phyloP scores from a whole-genome alignment of 2,329 filamentous ascomycete genomes.

The Diaporthe citriasiana region DNA sequence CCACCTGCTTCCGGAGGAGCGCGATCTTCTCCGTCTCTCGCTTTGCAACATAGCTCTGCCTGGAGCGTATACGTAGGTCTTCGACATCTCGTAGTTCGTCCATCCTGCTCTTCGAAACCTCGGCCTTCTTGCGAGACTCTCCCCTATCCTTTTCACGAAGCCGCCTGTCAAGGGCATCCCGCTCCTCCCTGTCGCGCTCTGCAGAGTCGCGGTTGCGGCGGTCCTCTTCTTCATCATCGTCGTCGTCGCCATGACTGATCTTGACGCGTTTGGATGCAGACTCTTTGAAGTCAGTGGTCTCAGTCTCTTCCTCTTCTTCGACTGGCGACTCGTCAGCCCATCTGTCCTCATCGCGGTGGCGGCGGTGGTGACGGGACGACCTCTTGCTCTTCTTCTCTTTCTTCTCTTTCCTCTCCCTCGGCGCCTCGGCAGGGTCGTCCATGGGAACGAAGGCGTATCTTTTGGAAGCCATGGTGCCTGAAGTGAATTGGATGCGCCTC shows the following conservation, averaged over 20 bases:
- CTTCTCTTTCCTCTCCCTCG: slow-evolving; percentile 58
- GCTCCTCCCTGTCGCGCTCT: slow-evolving; percentile 76
- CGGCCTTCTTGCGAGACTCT: slow-evolving; percentile 67
- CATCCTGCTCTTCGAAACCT: slow-evolving; percentile 71
- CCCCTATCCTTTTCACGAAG: slow-evolving; percentile 79
- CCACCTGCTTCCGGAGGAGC: slow-evolving; percentile 89
- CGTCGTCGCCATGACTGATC: slow-evolving; percentile 70
- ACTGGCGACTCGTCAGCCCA: slow-evolving; percentile 84
- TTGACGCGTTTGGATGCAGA: slow-evolving; percentile 80
- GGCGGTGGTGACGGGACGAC: slow-evolving; percentile 45
- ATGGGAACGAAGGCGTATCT: slow-evolving; percentile 78
- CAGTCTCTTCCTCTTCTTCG: slow-evolving; percentile 59
- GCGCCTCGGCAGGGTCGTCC: slow-evolving; percentile 69
- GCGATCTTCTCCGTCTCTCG: slow-evolving; percentile 88
- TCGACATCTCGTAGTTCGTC: slow-evolving; percentile 77
- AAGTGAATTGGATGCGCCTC: neutral
- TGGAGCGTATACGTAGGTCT: slow-evolving; percentile 84
- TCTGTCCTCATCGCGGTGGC: slow-evolving; percentile 64
- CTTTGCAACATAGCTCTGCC: slow-evolving; percentile 95
- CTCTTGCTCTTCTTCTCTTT: slow-evolving; percentile 60
- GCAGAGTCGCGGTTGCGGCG: slow-evolving; percentile 46
- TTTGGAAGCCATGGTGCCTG: slow-evolving; percentile 57
- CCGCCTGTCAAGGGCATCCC: slow-evolving; percentile 84
- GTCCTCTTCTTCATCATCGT: slow-evolving; percentile 48
- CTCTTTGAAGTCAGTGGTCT: slow-evolving; percentile 73